Evolutionary conservation across 1,139 yeast genomes (phyloP).

Genomic region (Meyerozyma guilliermondii): DNA sequence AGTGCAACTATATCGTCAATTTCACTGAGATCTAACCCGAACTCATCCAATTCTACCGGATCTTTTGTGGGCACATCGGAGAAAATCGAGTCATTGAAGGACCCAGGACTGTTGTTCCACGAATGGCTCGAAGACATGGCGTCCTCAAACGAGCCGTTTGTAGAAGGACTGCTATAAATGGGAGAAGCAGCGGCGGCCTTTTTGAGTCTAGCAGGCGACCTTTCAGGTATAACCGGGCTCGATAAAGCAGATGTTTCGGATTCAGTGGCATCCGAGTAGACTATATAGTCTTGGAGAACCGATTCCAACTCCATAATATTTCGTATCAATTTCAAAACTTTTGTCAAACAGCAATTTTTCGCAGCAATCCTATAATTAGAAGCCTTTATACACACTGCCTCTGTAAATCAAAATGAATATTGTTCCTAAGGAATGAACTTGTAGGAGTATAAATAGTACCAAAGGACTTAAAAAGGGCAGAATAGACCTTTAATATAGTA

Average conservation of each 20-base stretch:
- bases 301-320: neutral
- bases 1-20: slow-evolving; percentile 15
- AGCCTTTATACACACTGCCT: neutral
- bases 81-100: slow-evolving; percentile 17
- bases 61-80: slow-evolving; percentile 9
- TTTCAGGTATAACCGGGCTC: slow-evolving; percentile 8
- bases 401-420: no score
- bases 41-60: slow-evolving; percentile 4
- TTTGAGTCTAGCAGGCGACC: slow-evolving; percentile 8
- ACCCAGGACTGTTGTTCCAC: slow-evolving; percentile 7
- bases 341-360: neutral
- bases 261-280: slow-evolving; percentile 3
- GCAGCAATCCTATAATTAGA: neutral
- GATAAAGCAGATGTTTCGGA: neutral
- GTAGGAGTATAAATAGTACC: no score
- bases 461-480: no score
- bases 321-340: neutral
- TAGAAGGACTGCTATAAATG: slow-evolving; percentile 9
- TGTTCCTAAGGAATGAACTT: no score
- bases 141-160: slow-evolving; percentile 11
- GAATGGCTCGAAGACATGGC: neutral
- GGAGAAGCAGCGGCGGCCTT: neutral
- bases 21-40: slow-evolving; percentile 12
- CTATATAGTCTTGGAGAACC: slow-evolving; percentile 4
- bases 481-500: neutral